Evolutionary conservation across 805 yeast genomes (phyloP), one percentile per base, ranked within the genome.

Genomic region (Saccharomycopsis babjevae): DNA sequence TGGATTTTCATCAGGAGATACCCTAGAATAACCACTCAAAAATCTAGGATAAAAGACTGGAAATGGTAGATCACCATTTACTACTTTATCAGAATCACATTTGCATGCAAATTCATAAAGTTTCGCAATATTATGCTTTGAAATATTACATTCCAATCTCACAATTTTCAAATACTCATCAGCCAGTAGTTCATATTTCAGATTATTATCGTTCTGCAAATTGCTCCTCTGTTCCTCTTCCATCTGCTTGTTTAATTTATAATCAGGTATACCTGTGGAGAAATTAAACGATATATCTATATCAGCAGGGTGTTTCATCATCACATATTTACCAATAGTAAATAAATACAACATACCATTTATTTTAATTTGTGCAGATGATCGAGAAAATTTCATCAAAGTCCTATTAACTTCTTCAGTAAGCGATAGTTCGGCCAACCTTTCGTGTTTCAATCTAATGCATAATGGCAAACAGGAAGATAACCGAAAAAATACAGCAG

Each of bases 261-360:
- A 46, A 46, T 46, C 52, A 15, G 52, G 52, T 5, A 46, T 46
- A 3, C 52, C 52, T 4, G 52, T 46, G 16, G 52, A 46, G 15
- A 46, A 46, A 22, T 46, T 46, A 13, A 46, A 46, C n/a, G 52
- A 34, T 7, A 34, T 34, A 34, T 34, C 32, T 6, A 46, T 46
- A n/a, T 46, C 52, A 20, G 30, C 34, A 8, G 46, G 34, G 16
- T 56, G 36, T 20, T 56, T 42, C 39, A 42, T 54, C 36, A 58
- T 57, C 1, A 54, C 20, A 18, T 57, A 59, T 55, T 63, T 61
- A 18, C 76, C 32, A 5, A 20, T 46, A 22, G 28, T 74, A 55
- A 76, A 74, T 59, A 86, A 74, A 68, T 82, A 86, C n/a, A 87
- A 69, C 57, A 80, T 76, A 8, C 89, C 87, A 67, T 84, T 84